phyloP scores from a whole-genome alignment of 2,329 filamentous ascomycete genomes.

The Penicillium sp. region DNA sequence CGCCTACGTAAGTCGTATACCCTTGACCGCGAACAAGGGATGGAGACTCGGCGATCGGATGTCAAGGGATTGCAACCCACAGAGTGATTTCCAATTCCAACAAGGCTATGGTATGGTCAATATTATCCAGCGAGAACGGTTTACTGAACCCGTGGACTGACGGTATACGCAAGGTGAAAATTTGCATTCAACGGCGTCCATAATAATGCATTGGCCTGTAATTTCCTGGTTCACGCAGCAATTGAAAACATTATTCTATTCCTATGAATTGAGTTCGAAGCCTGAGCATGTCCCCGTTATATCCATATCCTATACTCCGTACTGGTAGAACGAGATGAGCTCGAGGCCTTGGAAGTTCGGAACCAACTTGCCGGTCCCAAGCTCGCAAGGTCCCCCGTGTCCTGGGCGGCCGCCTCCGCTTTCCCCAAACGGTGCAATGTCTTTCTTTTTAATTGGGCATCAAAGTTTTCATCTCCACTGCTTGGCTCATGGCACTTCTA shows the following conservation, averaged over 20 bases:
- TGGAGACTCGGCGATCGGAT: neutral
- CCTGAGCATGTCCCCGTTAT: too few relatives aligned
- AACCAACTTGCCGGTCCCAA: neutral
- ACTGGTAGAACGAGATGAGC: neutral
- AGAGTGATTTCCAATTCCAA: neutral
- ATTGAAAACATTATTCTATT: too few relatives aligned
- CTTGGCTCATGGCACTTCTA: neutral
- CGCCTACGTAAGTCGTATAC: conserved; percentile 22
- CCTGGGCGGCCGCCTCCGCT: neutral
- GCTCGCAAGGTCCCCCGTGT: neutral
- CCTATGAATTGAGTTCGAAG: too few relatives aligned
- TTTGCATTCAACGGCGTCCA: too few relatives aligned
- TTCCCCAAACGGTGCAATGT: neutral
- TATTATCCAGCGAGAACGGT: too few relatives aligned
- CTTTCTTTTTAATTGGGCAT: conserved; percentile 1
- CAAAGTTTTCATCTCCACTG: neutral
- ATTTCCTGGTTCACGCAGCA: too few relatives aligned
- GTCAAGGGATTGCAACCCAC: neutral
- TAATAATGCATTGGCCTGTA: too few relatives aligned
- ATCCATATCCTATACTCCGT: neutral
- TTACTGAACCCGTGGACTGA: too few relatives aligned
- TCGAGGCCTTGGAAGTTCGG: neutral
- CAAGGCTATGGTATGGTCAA: neutral
- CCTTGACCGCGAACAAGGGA: conserved; percentile 7
- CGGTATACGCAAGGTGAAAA: neutral